Conservation (phyloP, 2,329 filamentous ascomycete genomes). For the Beauveria medogensis region DNA sequence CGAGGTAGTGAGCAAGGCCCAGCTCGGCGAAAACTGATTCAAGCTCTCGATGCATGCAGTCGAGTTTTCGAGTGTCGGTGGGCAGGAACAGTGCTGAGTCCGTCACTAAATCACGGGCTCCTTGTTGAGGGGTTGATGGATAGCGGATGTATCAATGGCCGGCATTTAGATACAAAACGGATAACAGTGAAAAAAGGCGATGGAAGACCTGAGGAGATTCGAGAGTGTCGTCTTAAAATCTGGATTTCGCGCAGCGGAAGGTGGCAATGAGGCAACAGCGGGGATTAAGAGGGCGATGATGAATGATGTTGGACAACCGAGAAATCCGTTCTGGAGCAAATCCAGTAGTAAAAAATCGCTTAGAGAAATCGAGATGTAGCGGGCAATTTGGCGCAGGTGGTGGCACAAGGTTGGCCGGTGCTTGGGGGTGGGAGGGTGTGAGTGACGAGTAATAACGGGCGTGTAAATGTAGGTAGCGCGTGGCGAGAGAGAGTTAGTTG, state of each 20-base stretch:
- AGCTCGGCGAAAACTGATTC: conserved; percentile 62
- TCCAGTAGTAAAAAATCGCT: not conserved
- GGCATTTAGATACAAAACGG: conserved; percentile 9
- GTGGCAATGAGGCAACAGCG: not conserved
- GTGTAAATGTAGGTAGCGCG: not conserved
- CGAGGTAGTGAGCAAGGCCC: conserved; percentile 70
- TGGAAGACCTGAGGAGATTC: not conserved
- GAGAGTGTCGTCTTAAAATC: not conserved
- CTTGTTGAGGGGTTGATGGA: not conserved
- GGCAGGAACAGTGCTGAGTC: not conserved
- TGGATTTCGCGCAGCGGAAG: not conserved
- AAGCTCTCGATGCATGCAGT: conserved; percentile 48
- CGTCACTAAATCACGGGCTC: not conserved
- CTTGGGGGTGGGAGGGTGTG: not conserved
- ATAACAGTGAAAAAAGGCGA: not conserved
- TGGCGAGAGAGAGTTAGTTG: not conserved
- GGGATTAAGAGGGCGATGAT: not conserved
- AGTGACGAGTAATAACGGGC: not conserved
- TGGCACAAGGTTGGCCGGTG: not conserved
- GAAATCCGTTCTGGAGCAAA: no score
- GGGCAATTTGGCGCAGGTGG: not conserved
- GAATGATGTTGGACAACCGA: not conserved
- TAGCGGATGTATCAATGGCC: not conserved
- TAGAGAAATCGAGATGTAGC: not conserved
- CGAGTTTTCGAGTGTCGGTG: conserved; percentile 12